These are phyloP conservation scores for Xylaria nigripes DNA, from an alignment of 495 filamentous ascomycete genomes.

Conservation along the genomic window DNA sequence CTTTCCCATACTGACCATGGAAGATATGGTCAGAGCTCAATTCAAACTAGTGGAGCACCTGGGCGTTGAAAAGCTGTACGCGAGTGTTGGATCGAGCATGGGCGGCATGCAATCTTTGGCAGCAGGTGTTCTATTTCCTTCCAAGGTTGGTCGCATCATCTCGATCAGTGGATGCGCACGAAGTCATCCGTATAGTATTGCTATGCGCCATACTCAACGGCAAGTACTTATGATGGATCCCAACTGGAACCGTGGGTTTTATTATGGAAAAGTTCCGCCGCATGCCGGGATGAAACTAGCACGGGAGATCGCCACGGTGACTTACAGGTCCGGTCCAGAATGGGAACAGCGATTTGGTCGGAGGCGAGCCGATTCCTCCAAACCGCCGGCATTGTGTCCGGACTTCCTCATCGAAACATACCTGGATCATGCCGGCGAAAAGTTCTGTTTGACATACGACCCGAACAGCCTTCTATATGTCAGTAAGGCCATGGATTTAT, in stretches of 20 bases:
- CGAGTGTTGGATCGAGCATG: slow-evolving; percentile 95
- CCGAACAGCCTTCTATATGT: slow-evolving; percentile 94
- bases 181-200: slow-evolving; percentile 96
- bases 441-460: slow-evolving; percentile 97
- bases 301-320: slow-evolving; percentile 94
- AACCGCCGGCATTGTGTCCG: slow-evolving; percentile 84
- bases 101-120: slow-evolving; percentile 96
- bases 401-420: slow-evolving; percentile 99
- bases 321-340: slow-evolving; percentile 92
- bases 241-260: slow-evolving; percentile 95
- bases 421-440: slow-evolving; percentile 95
- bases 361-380: slow-evolving; percentile 73
- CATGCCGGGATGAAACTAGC: slow-evolving; percentile 97
- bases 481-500: slow-evolving; percentile 98
- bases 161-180: slow-evolving; percentile 91
- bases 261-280: slow-evolving; percentile 82
- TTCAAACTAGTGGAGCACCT: slow-evolving; percentile 80
- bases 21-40: slow-evolving; percentile 96
- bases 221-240: slow-evolving; percentile 99
- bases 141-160: slow-evolving; percentile 70
- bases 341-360: slow-evolving; percentile 96
- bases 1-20: slow-evolving; percentile 92
- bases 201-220: slow-evolving; percentile 96
- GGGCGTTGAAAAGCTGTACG: slow-evolving; percentile 73
- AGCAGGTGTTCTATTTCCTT: slow-evolving; percentile 78